These are phyloP conservation scores for Trichoderma koningiopsis DNA, from an alignment of 2,329 filamentous ascomycete species.

Conservation along the genomic window DNA sequence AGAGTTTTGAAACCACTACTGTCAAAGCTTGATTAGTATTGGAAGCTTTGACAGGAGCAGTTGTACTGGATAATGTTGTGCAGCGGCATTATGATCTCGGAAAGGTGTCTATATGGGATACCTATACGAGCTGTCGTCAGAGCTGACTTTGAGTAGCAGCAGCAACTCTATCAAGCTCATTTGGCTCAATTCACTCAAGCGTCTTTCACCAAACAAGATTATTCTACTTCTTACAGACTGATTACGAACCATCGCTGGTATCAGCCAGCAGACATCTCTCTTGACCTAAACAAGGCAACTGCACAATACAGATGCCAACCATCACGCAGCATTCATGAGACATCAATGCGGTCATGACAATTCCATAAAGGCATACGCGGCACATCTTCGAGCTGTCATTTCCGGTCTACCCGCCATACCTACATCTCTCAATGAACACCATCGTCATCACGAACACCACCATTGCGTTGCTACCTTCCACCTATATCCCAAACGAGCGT, in stretches of 20 bases:
- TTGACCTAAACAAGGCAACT: not conserved
- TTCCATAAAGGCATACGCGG: not conserved
- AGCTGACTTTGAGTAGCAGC: not conserved
- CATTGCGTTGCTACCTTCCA: not conserved
- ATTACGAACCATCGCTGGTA: not conserved
- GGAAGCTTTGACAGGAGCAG: not conserved
- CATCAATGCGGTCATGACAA: not conserved
- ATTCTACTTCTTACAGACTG: not conserved
- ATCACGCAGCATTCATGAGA: not conserved
- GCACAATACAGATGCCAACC: not conserved
- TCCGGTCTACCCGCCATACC: not conserved
- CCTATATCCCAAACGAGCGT: not conserved
- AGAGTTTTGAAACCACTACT: not conserved
- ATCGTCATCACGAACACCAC: slow-evolving; percentile 5
- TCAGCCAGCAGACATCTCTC: not conserved
- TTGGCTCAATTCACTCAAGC: not conserved
- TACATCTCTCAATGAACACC: not conserved
- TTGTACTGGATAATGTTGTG: not conserved
- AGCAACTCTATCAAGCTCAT: not conserved
- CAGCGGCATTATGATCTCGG: not conserved
- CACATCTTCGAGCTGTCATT: not conserved
- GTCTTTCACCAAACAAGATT: not conserved
- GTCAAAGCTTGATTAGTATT: not conserved
- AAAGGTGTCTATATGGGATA: not conserved
- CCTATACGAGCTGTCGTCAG: not conserved